Evolutionary conservation across 73 alveolate species (phyloP), one percentile per base, ranked within the genome.

Genomic region (Symbiodinium pilosum): DNA sequence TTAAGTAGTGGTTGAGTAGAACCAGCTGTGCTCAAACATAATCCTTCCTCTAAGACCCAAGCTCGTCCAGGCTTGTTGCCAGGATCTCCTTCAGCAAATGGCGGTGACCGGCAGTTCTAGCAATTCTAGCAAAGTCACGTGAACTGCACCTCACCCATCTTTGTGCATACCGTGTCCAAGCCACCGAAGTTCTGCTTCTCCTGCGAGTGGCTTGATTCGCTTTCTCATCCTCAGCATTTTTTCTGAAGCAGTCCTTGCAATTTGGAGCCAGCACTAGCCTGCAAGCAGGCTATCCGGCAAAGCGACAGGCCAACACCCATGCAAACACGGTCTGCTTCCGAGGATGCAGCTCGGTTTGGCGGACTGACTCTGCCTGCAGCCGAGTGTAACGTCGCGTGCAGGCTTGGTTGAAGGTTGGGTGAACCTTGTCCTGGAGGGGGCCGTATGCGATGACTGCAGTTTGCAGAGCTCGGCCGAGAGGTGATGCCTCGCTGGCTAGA

Each of bases 121-220:
- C 20, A 52, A 12, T n/a, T n/a, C n/a, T n/a, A n/a, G n/a, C n/a
- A n/a, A n/a, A n/a, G n/a, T n/a, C n/a, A n/a, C n/a, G n/a, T 64
- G 20, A 38, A 3, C 41, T 4, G 81, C 32, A 43, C 95, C 95
- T 89, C 75, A 12, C 95, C 95, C 34, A 89, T 21, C 51, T 89
- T 89, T 4, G 95, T 89, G 83, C 95, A 89, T 24, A 40, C 86
- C 28, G 95, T 89, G 39, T 89, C 95, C 71, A 89, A 42, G 51
- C 95, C 95, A 36, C 95, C 95, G 52, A 89, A 56, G 86, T 89
- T 89, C 87, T 89, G 95, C 95, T 89, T 89, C 86, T 89, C 95
- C 95, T 89, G 40, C 38, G n/a, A n/a, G n/a, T 52, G 20, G 69
- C 69, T 52, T 52, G 28, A 12, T 9, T 12, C 9, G 69, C 69